Base-by-base conservation (phyloP, 2,329 filamentous ascomycete genomes). In the Grosmannia clavigera region DNA sequence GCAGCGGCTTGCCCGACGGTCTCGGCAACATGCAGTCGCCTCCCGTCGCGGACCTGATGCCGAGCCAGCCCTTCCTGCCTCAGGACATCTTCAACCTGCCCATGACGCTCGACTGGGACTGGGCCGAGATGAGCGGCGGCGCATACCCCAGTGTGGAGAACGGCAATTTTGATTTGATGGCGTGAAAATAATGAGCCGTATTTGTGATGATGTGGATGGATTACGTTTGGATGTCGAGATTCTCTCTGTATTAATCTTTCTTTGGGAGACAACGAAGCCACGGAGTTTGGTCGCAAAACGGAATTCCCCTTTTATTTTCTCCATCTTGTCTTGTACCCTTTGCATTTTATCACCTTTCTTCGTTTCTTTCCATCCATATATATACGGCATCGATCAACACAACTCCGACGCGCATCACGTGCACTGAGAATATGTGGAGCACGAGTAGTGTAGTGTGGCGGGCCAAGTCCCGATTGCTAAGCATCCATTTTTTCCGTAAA, bases 31-130 rank as follows among this genome's bases (percentile, higher is more conserved):
- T 73, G 60, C 68, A 69, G 60, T 78, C 71, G 60, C 71, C 70
- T 38, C 70, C 70, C 14, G 63, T 68, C 7, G 64, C 66, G 7
- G 68, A 69, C n/a, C 69, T 68, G 3, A 57, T 68, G 9, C 91
- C 92, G 68, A 87, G 92, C 67, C 88, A 95, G 65, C 92, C 92
- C 0, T 87, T 96, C 67, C 83, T 97, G 27, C 92, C 94, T 5
- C 90, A 92, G 67, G 94, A 97, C 73, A 74, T 97, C 31, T 99
- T 94, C 84, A 88, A 92, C 71, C 86, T 97, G 82, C 92, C 92
- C 1, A 95, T 96, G 86, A 95, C 90, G 3, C 80, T 97, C 27
- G 92, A 97, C 70, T 96, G 92, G 91, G 90, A 82, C 68, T 86
- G 82, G 81, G 82, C 82, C 1, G 83, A 85, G 70, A 84, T 86